Evolutionary conservation across 495 filamentous ascomycete species (phyloP).

Genomic region (Penicillium subrubescens): DNA sequence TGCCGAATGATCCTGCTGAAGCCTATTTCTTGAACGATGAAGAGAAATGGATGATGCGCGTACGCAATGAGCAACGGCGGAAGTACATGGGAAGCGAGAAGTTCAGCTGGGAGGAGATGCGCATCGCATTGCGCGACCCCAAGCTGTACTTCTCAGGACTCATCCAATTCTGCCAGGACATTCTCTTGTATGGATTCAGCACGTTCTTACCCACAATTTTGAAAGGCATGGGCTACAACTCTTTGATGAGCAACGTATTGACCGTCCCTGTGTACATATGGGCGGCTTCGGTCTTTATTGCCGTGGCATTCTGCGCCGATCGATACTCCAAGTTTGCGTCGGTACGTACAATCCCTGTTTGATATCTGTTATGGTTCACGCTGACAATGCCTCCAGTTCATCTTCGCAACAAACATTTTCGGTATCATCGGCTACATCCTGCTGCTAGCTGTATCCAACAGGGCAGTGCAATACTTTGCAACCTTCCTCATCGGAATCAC

Average conservation of each 20-base stretch:
- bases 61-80: constrained; percentile 43
- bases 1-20: constrained; percentile 57
- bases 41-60: constrained; percentile 54
- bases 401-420: constrained; percentile 46
- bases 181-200: constrained; percentile 60
- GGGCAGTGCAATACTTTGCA: constrained; percentile 55
- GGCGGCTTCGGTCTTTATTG: constrained; percentile 44
- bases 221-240: constrained; percentile 51
- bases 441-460: constrained; percentile 42
- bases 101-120: constrained; percentile 56
- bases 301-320: constrained; percentile 44
- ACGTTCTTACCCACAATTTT: constrained; percentile 63
- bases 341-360: constrained; percentile 15
- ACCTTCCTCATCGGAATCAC: constrained; percentile 56
- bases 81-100: constrained; percentile 51
- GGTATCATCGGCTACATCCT: constrained; percentile 56
- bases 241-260: constrained; percentile 48
- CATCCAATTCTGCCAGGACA: constrained; percentile 57
- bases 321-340: constrained; percentile 40
- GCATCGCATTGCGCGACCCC: constrained; percentile 41
- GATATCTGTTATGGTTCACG: not conserved
- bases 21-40: constrained; percentile 54
- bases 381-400: constrained; percentile 27
- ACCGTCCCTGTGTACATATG: constrained; percentile 50
- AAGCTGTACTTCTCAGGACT: constrained; percentile 46